Percentiles rank a stretch among this genome's conserved stretches.
Conservation (phyloP, 139 green algal species). For the Penium margaritaceum region DNA sequence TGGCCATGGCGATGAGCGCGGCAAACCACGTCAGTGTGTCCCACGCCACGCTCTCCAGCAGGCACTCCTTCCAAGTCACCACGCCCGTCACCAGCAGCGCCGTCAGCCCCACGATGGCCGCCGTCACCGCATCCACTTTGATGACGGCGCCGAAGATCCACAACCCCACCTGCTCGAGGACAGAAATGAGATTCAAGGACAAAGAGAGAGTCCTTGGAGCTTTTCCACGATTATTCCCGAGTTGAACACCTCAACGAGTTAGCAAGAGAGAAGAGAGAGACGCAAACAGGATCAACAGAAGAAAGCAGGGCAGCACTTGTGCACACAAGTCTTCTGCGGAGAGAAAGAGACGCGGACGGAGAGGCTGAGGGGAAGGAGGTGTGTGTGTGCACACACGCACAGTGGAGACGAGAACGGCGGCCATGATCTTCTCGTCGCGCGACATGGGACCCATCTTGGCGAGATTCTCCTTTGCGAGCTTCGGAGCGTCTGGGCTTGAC, state of each 20-base stretch:
- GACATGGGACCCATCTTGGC: conserved; percentile 86
- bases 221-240: too few species aligned
- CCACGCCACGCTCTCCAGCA: conserved; percentile 70
- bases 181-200: too few species aligned
- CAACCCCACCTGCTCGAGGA: conserved; percentile 32
- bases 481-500: conserved; percentile 87
- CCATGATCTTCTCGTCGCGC: conserved; percentile 90
- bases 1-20: conserved; percentile 95
- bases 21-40: conserved; percentile 99
- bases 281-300: neutral
- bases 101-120: conserved; percentile 86
- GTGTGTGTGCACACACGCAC: conserved; percentile 51
- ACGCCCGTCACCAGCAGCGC: conserved; percentile 89
- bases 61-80: conserved; percentile 73
- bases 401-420: conserved; percentile 74
- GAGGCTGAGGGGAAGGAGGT: neutral
- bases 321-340: neutral
- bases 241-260: too few species aligned
- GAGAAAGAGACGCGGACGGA: neutral
- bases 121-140: conserved; percentile 86
- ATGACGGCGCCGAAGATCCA: conserved; percentile 80
- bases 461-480: conserved; percentile 78
- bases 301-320: neutral
- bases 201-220: too few species aligned
- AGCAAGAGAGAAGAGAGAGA: neutral